phyloP scores from a whole-genome alignment of 192 early-diverging fungal species.

The Coemansia sp. region DNA sequence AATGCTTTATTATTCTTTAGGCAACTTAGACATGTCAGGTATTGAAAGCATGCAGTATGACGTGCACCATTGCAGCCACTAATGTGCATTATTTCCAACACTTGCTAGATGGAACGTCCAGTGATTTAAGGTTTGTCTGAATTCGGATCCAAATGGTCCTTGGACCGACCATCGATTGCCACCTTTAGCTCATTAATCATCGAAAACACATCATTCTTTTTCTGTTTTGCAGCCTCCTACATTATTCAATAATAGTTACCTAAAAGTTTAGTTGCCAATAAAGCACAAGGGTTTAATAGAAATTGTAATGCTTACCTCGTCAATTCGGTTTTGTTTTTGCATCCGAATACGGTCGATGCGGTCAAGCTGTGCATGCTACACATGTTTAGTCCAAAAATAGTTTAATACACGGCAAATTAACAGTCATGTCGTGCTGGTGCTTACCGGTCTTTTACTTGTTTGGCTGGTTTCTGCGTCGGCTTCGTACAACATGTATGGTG shows the following conservation, averaged over 20 bases:
- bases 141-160: neutral
- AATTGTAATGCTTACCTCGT: conserved; percentile 20
- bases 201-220: conserved; percentile 18
- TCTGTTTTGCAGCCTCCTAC: conserved; percentile 19
- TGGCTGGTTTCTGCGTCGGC: conserved; percentile 22
- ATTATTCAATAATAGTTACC: neutral
- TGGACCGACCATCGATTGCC: conserved; percentile 26
- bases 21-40: no score
- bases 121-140: neutral
- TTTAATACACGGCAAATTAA: neutral
- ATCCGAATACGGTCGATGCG: conserved; percentile 45
- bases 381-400: neutral
- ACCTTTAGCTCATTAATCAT: conserved; percentile 44
- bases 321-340: conserved; percentile 21
- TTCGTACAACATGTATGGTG: conserved; percentile 30
- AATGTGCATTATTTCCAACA: neutral
- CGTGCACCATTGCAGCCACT: neutral
- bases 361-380: conserved; percentile 9
- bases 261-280: neutral
- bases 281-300: neutral
- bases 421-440: neutral
- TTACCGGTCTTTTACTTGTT: neutral
- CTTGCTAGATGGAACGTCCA: conserved; percentile 2
- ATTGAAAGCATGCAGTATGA: neutral
- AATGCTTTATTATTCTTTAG: no score